Evolutionary conservation across 306 rosid genomes (phyloP).

Genomic region (Dalbergia cultrata): DNA sequence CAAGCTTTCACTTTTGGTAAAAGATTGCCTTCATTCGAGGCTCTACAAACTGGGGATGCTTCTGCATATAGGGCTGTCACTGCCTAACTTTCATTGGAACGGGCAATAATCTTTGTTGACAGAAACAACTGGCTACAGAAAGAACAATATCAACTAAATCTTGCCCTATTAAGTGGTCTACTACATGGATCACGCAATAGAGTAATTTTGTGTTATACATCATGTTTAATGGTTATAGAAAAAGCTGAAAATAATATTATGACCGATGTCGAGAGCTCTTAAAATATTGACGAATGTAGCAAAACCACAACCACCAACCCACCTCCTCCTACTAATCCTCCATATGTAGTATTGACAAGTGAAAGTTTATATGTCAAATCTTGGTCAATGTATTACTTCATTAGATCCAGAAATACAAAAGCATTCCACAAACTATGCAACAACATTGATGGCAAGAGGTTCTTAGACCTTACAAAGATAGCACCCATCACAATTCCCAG

Average conservation of each 20-base stretch:
- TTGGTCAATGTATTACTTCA: constrained; percentile 52
- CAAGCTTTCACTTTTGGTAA: constrained; percentile 1
- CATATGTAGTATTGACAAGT: constrained; percentile 13
- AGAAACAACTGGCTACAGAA: too few relatives aligned
- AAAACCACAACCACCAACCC: neutral
- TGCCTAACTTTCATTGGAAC: neutral
- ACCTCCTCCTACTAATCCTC: neutral
- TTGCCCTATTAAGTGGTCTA: too few relatives aligned
- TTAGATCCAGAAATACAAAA: constrained; percentile 71
- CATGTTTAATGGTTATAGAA: neutral
- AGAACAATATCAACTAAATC: neutral
- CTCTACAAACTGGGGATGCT: neutral
- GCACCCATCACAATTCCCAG: constrained; percentile 69
- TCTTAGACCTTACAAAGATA: constrained; percentile 63
- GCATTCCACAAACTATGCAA: constrained; percentile 79
- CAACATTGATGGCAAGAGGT: constrained; percentile 68
- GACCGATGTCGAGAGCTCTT: neutral
- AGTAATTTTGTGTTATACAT: too few relatives aligned
- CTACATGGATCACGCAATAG: too few relatives aligned
- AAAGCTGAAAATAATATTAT: neutral
- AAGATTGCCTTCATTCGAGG: neutral
- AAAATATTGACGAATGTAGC: neutral
- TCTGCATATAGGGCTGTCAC: neutral
- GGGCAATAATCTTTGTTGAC: neutral
- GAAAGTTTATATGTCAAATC: constrained; percentile 18